These are phyloP conservation scores for Aureococcus anophagefferens DNA, from an alignment of 108 stramenopile species.

Conservation along the genomic window DNA sequence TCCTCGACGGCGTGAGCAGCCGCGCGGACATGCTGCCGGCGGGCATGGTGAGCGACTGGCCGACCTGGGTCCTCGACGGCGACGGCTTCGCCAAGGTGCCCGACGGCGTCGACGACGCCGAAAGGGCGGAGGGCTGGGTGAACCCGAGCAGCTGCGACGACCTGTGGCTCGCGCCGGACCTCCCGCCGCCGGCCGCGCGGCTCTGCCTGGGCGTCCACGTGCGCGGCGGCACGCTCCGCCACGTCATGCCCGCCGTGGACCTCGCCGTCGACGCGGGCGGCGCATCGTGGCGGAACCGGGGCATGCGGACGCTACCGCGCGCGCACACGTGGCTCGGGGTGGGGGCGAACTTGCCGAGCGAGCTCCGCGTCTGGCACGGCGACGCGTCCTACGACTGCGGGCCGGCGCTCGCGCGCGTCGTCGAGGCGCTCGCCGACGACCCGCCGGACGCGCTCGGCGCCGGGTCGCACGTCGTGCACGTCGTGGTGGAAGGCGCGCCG, in stretches of 20 bases:
- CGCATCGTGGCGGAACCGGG: conserved; percentile 35
- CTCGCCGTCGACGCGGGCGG: conserved; percentile 11
- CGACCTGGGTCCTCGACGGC: no score
- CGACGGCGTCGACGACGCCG: no score
- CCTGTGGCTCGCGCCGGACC: conserved; percentile 27
- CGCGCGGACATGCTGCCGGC: no score
- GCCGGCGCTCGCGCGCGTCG: neutral
- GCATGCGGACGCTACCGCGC: conserved; percentile 28
- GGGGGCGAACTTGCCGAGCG: no score
- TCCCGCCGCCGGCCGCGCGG: conserved; percentile 22
- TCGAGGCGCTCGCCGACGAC: conserved; percentile 8
- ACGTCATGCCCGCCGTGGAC: conserved; percentile 34
- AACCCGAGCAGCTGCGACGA: conserved; percentile 23
- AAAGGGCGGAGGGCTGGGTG: conserved; percentile 26
- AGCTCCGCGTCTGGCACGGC: neutral
- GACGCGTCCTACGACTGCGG: neutral
- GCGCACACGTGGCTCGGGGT: conserved; percentile 29
- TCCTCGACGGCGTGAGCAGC: no score
- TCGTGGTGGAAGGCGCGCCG: neutral
- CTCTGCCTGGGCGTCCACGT: conserved; percentile 31
- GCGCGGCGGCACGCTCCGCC: conserved; percentile 26
- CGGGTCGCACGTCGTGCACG: conserved; percentile 30
- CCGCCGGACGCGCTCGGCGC: conserved; percentile 13
- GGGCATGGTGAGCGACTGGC: no score
- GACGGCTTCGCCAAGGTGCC: no score